Evolutionary conservation across 1,284 basidiomycete species (phyloP), one percentile per base, ranked within the genome.

Genomic region (Papiliotrema laurentii): DNA sequence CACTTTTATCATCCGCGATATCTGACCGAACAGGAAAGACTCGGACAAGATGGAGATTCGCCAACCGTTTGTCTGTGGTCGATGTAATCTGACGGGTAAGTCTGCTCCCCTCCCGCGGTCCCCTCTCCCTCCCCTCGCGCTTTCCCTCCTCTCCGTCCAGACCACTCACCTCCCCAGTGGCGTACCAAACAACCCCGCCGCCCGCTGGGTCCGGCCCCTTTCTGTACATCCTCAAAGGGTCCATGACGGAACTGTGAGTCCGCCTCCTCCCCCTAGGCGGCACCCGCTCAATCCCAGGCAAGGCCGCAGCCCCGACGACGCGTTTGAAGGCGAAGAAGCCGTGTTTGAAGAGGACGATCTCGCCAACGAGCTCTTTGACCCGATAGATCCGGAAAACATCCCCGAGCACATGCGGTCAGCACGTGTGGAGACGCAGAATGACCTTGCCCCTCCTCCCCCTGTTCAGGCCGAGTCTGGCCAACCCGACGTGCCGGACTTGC

Each of bases 261-360:
- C 34, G 9, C 37, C 4, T 14, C 4, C 19, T 21, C 22, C 5
- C 22, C 33, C n/a, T n/a, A n/a, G n/a, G n/a, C n/a, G n/a, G n/a
- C n/a, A n/a, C 2, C 7, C 9, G 6, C 13, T 14, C 34, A 5
- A 38, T 33, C 6, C 18, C 41, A 69, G 62, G 19, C 74, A 75
- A 60, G 74, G 74, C 0, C 48, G 61, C 30, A 45, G 75, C 19
- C 74, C 74, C n/a, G 50, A 55, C n/a, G 71, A 74, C 36, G 73
- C 72, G 16, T 74, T 74, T 47, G 71, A 73, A 30, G 72, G 70
- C 5, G 73, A 74, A 58, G 59, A 67, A 31, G 46, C 51, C 11
- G 34, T 22, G 25, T 27, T 39, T 19, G 49, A 45, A 16, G 41
- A 30, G 25, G 49, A 50, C 18, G 47, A 43, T 35, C 38, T 31